A percentile compares a stretch with the other conserved stretches of the same genome.
Evolutionary conservation across 2,329 filamentous ascomycete genomes (phyloP).

Genomic region (Microascus cirrosus): DNA sequence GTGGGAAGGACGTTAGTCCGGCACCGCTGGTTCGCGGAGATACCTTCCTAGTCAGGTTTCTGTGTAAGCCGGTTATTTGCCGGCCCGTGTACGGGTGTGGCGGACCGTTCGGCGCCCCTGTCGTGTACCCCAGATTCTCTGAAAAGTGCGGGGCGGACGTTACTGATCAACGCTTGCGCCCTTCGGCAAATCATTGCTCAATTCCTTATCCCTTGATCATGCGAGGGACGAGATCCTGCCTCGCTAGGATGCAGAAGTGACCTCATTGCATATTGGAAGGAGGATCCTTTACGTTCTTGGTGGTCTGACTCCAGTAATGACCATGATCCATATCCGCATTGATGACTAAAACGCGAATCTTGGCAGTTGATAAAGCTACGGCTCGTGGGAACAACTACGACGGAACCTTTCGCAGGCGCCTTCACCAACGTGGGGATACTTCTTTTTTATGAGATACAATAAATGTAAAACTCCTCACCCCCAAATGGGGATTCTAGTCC

Average conservation of each 20-base stretch:
- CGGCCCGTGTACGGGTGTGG: background rate
- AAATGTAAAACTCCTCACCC: no score
- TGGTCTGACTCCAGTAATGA: no score
- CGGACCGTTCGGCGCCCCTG: background rate
- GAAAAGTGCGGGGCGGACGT: background rate
- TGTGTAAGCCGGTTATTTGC: background rate
- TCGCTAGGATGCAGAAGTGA: background rate
- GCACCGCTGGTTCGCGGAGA: background rate
- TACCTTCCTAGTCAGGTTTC: background rate
- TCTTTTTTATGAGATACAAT: no score
- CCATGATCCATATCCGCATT: no score
- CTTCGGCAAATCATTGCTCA: background rate
- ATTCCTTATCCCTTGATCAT: background rate
- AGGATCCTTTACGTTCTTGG: no score
- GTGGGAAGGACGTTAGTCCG: background rate
- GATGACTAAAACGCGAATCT: no score
- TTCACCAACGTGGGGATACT: no score
- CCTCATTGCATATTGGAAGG: no score
- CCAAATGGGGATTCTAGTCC: no score
- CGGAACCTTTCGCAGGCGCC: no score
- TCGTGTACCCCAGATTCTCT: background rate
- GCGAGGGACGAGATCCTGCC: background rate
- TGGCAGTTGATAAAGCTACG: no score
- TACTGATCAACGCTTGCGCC: background rate
- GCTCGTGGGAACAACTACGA: no score